Percentiles rank a stretch among this genome's conserved stretches.
Evolutionary conservation across 768 basidiomycete species (phyloP).

Genomic region (Psilocybe tampanensis): DNA sequence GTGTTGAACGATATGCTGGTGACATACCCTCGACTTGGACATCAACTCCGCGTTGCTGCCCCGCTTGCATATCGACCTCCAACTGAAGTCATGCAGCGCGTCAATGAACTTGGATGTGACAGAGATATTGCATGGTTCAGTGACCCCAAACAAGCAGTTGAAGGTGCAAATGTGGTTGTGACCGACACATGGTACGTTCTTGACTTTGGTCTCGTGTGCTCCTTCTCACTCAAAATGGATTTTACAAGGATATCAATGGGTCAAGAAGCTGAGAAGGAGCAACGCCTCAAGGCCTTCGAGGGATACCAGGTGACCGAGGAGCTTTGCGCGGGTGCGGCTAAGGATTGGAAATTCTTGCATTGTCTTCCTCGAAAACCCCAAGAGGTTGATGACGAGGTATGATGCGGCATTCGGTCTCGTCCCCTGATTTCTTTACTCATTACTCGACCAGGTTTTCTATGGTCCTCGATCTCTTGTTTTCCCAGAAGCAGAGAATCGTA

Average conservation of each 20-base stretch:
- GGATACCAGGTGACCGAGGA: slow-evolving; percentile 95
- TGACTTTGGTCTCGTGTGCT: not conserved
- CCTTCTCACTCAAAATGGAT: not conserved
- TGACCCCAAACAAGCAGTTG: slow-evolving; percentile 85
- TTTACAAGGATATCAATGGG: slow-evolving; percentile 94
- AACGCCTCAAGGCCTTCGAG: slow-evolving; percentile 81
- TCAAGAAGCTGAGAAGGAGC: slow-evolving; percentile 90
- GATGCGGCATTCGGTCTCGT: slow-evolving; percentile 12
- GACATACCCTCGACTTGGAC: slow-evolving; percentile 89
- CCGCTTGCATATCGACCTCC: slow-evolving; percentile 78
- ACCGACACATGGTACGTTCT: slow-evolving; percentile 91
- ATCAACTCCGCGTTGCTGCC: slow-evolving; percentile 81
- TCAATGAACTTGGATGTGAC: slow-evolving; percentile 75
- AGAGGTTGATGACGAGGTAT: slow-evolving; percentile 95
- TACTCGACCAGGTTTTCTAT: slow-evolving; percentile 75
- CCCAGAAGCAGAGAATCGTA: slow-evolving; percentile 94
- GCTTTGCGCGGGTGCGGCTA: slow-evolving; percentile 85
- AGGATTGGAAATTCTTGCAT: slow-evolving; percentile 93
- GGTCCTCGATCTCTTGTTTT: slow-evolving; percentile 90
- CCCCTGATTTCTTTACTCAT: not conserved
- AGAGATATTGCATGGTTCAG: slow-evolving; percentile 71
- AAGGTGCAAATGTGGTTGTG: slow-evolving; percentile 90
- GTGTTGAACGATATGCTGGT: slow-evolving; percentile 98
- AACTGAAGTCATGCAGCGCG: slow-evolving; percentile 75
- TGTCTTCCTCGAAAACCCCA: slow-evolving; percentile 91